Conservation (phyloP, 805 yeast genomes). For the Starmerella floris region DNA sequence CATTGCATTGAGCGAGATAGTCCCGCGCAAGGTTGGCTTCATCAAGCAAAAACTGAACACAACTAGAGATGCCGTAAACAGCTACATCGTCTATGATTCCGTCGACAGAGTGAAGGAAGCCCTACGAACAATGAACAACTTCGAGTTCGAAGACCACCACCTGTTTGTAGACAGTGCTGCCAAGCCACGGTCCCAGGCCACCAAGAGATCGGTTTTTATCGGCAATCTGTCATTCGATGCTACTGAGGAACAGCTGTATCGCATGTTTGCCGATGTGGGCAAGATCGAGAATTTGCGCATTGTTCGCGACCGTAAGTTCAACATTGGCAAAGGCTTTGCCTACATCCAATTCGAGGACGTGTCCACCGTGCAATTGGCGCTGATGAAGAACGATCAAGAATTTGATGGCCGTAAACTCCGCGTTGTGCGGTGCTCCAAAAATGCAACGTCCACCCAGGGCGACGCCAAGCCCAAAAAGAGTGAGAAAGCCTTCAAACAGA, state of each 20-base stretch:
- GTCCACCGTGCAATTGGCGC: conserved; percentile 64
- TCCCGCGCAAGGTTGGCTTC: conserved; percentile 87
- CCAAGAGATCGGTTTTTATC: conserved; percentile 71
- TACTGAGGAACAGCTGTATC: conserved; percentile 79
- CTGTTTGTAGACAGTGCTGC: conserved; percentile 85
- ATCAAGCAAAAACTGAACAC: conserved; percentile 65
- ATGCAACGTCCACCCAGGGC: conserved; percentile 4
- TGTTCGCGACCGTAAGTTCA: conserved; percentile 83
- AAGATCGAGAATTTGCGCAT: conserved; percentile 80
- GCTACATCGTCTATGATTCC: conserved; percentile 63
- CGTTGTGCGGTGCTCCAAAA: conserved; percentile 50
- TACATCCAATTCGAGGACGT: conserved; percentile 70
- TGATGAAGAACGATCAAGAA: conserved; percentile 60
- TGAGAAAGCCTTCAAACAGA: conserved; percentile 9
- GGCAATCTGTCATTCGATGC: conserved; percentile 93
- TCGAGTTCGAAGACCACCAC: conserved; percentile 57
- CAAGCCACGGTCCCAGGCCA: conserved; percentile 77
- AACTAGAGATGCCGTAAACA: conserved; percentile 68
- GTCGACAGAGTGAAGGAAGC: conserved; percentile 36
- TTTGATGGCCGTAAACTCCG: conserved; percentile 50
- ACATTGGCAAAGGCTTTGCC: conserved; percentile 94
- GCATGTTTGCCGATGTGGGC: conserved; percentile 53
- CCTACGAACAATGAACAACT: conserved; percentile 43
- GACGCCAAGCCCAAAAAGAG: not conserved
- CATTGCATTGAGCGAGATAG: conserved; percentile 70